Percentiles rank a stretch among this genome's conserved stretches.
Evolutionary conservation across 768 basidiomycete genomes (phyloP).

Genomic region (Naganishia vishniacii): DNA sequence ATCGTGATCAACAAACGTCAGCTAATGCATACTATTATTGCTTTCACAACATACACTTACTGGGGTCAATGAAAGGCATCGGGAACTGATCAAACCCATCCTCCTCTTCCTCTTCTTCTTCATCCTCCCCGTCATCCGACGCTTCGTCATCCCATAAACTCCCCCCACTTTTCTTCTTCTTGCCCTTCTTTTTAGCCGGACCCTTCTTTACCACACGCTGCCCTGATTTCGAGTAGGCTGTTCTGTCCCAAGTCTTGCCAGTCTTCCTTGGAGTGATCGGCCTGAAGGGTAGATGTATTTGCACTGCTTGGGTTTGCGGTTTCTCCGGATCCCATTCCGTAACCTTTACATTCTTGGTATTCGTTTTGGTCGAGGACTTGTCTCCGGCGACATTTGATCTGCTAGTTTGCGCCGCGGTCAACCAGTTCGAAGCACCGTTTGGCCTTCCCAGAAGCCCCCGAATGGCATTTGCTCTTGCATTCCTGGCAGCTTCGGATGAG

Average conservation of each 20-base stretch:
- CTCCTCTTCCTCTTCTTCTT: constrained; percentile 38
- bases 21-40: background rate
- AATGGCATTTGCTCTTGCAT: constrained; percentile 13
- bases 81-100: constrained; percentile 78
- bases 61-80: constrained; percentile 61
- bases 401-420: background rate
- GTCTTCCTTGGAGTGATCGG: constrained; percentile 33
- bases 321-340: constrained; percentile 15
- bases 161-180: constrained; percentile 19
- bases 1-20: background rate
- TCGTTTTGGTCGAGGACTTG: background rate
- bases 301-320: constrained; percentile 20
- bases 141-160: constrained; percentile 16
- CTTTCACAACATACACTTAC: constrained; percentile 52
- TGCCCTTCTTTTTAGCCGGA: constrained; percentile 35
- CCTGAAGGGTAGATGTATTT: constrained; percentile 43
- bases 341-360: constrained; percentile 2
- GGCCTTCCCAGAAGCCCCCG: background rate
- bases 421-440: constrained; percentile 10
- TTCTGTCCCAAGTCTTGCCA: constrained; percentile 81
- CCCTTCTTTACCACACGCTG: constrained; percentile 44
- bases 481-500: constrained; percentile 2
- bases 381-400: background rate
- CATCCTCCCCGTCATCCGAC: constrained; percentile 54
- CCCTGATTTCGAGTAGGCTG: constrained; percentile 76